Conservation (phyloP, 148 eudicot species). For the Pharnaceum exiguum region DNA sequence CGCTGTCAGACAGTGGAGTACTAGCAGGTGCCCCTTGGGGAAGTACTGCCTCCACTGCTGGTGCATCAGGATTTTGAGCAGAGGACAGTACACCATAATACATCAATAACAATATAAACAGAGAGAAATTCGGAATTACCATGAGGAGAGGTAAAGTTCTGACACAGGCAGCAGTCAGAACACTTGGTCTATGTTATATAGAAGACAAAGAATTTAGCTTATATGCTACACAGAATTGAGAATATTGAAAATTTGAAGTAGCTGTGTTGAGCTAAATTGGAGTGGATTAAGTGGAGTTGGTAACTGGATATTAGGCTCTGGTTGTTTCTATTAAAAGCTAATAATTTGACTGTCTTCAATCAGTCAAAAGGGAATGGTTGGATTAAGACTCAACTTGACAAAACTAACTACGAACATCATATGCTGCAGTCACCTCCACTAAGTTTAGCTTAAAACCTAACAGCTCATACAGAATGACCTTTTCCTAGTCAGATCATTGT, state of each 20-base stretch:
- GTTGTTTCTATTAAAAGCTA: too few species aligned
- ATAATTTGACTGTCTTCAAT: constrained; percentile 2
- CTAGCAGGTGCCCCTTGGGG: constrained; percentile 7
- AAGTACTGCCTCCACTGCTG: not conserved
- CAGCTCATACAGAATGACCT: not conserved
- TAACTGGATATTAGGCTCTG: too few species aligned
- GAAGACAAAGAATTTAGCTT: too few species aligned
- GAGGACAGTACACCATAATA: not conserved
- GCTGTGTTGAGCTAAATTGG: too few species aligned
- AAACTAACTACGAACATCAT: not conserved
- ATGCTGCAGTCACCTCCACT: not conserved
- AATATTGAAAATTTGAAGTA: not conserved
- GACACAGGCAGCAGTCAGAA: too few species aligned
- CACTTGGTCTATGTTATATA: too few species aligned
- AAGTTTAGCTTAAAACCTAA: not conserved
- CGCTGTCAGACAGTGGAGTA: not conserved
- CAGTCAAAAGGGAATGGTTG: constrained; percentile 18
- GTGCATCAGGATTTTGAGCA: not conserved
- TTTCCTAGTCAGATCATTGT: not conserved
- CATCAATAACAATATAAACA: not conserved
- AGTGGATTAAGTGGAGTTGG: too few species aligned
- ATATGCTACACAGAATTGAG: constrained; percentile 4
- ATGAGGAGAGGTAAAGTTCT: not conserved
- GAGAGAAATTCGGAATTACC: not conserved
- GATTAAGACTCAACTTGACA: not conserved